Percentiles rank a stretch among this genome's conserved stretches.
phyloP scores from a whole-genome alignment of 805 yeast genomes.

The Yamadazyma paraphyllophila region DNA sequence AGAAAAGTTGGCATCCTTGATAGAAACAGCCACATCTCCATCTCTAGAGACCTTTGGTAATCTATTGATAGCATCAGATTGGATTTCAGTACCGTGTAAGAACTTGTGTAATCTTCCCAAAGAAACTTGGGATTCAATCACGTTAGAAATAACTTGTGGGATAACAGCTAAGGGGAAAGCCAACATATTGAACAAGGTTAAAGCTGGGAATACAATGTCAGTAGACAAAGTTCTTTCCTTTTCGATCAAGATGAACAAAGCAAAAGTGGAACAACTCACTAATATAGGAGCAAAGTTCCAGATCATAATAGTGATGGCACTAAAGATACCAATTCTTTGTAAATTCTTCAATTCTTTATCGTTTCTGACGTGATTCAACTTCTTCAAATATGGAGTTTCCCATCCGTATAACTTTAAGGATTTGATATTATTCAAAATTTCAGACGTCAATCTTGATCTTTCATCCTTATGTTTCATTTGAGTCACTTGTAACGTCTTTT shows the following conservation, averaged over 20 bases:
- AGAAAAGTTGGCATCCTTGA: conserved; percentile 67
- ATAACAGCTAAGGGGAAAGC: conserved; percentile 89
- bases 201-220: conserved; percentile 89
- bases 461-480: conserved; percentile 92
- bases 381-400: conserved; percentile 82
- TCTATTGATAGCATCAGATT: conserved; percentile 67
- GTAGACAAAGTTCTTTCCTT: conserved; percentile 68
- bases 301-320: conserved; percentile 68
- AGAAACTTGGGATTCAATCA: conserved; percentile 89
- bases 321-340: conserved; percentile 66
- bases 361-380: conserved; percentile 79
- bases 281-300: conserved; percentile 87
- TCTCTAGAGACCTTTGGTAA: conserved; percentile 44
- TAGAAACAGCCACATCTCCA: conserved; percentile 68
- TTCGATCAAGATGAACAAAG: conserved; percentile 62
- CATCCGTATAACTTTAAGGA: conserved; percentile 92
- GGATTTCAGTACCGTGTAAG: conserved; percentile 75
- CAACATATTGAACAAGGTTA: conserved; percentile 81
- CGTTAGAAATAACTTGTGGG: conserved; percentile 83
- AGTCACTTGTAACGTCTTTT: conserved; percentile 69
- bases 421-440: conserved; percentile 86
- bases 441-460: conserved; percentile 85
- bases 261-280: conserved; percentile 89
- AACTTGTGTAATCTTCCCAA: conserved; percentile 70
- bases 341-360: conserved; percentile 79